phyloP scores from a whole-genome alignment of 2,329 filamentous ascomycete species.

The Phyllachora maydis region DNA sequence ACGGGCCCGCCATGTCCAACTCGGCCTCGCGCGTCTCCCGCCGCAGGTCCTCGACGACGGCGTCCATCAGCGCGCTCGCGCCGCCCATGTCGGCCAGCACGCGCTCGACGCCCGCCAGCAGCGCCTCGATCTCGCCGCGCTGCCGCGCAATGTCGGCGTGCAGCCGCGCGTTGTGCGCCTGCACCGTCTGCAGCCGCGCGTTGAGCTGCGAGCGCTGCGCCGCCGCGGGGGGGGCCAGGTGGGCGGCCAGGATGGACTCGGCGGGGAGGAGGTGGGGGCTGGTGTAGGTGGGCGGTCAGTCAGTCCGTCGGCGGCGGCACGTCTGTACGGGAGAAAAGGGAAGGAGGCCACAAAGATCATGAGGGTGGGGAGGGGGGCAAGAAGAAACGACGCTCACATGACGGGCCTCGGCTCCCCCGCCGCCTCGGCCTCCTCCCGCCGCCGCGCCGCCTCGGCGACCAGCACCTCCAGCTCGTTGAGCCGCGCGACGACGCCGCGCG shows the following conservation, averaged over 20 bases:
- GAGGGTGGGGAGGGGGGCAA: neutral
- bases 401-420: constrained; percentile 1
- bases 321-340: neutral
- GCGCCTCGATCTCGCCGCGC: constrained; percentile 28
- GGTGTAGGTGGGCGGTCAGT: constrained; percentile 2
- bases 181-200: constrained; percentile 31
- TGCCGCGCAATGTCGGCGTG: constrained; percentile 29
- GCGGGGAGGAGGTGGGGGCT: constrained; percentile 37
- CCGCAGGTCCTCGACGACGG: constrained; percentile 24
- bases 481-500: constrained; percentile 29
- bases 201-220: constrained; percentile 34
- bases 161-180: constrained; percentile 32
- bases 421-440: constrained; percentile 12
- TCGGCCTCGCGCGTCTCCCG: constrained; percentile 25
- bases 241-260: constrained; percentile 27
- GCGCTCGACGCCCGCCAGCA: constrained; percentile 27
- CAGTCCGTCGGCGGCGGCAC: too few species aligned
- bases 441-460: constrained; percentile 24
- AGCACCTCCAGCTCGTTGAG: constrained; percentile 39
- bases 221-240: constrained; percentile 29
- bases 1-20: constrained; percentile 14
- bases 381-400: neutral
- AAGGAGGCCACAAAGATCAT: too few species aligned
- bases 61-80: constrained; percentile 26
- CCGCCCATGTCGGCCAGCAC: constrained; percentile 31